Evolutionary conservation across 331 rosid species (phyloP).

Genomic region (Malus hybrid): DNA sequence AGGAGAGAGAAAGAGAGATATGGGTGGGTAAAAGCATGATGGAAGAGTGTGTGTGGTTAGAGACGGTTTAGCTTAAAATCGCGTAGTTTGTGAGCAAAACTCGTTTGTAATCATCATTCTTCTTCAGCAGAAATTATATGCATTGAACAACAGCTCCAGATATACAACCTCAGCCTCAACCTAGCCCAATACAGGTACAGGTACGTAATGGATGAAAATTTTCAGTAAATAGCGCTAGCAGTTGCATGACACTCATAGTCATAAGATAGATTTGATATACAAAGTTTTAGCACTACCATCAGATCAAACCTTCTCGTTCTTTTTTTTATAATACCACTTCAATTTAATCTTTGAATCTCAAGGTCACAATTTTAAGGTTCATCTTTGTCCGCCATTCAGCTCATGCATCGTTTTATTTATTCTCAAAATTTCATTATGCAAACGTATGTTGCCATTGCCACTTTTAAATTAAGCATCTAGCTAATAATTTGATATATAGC

Average conservation of each 20-base stretch:
- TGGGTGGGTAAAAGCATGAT: constrained; percentile 23
- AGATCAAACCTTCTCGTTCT: not conserved
- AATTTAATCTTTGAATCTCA: not conserved
- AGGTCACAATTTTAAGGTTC: not conserved
- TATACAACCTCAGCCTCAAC: not conserved
- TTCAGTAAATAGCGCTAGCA: not conserved
- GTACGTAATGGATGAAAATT: not conserved
- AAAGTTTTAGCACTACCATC: not conserved
- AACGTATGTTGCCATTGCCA: not conserved
- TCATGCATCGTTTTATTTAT: not conserved
- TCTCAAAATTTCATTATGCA: not conserved
- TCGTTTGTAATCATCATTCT: constrained; percentile 19
- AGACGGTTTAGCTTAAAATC: constrained; percentile 40
- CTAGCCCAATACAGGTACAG: not conserved
- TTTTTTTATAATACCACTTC: not conserved
- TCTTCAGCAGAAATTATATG: constrained; percentile 15
- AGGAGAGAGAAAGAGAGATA: not conserved
- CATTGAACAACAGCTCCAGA: constrained; percentile 5
- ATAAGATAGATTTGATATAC: not conserved
- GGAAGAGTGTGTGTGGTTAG: constrained; percentile 21
- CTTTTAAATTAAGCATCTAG: not conserved
- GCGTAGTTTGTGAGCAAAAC: constrained; percentile 53
- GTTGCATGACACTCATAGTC: not conserved
- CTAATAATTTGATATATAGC: not conserved
- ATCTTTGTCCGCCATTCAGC: not conserved